Percentiles rank a stretch among this genome's conserved stretches.
These are phyloP conservation scores for Emericellopsis cladophorae DNA, from an alignment of 2,329 filamentous ascomycete genomes.

Conservation along the genomic window DNA sequence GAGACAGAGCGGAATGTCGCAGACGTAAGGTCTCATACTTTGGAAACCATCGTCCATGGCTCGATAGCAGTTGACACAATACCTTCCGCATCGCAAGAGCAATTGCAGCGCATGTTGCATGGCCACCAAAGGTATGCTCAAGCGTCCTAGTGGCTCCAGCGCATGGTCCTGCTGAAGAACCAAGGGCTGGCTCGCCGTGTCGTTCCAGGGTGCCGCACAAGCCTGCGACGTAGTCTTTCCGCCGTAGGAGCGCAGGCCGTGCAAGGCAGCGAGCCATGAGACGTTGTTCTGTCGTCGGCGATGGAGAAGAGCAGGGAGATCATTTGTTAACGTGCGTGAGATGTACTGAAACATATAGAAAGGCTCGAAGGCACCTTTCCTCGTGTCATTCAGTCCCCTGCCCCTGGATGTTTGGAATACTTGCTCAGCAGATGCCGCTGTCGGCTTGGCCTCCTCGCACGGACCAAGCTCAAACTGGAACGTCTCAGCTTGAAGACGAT, in stretches of 20 bases:
- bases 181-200: conserved; percentile 1
- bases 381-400: neutral
- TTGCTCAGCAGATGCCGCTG: neutral
- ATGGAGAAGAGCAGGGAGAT: neutral
- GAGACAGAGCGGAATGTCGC: conserved; percentile 60
- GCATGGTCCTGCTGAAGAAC: conserved; percentile 16
- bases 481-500: neutral
- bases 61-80: conserved; percentile 75
- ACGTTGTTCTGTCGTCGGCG: neutral
- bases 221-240: conserved; percentile 2
- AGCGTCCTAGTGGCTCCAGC: conserved; percentile 12
- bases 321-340: neutral
- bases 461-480: neutral
- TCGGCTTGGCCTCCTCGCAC: neutral
- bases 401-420: neutral
- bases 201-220: conserved; percentile 3
- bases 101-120: conserved; percentile 71
- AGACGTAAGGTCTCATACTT: conserved; percentile 69
- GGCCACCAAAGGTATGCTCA: conserved; percentile 41
- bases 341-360: too few relatives aligned
- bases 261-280: too few relatives aligned
- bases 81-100: conserved; percentile 70
- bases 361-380: neutral
- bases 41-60: conserved; percentile 52
- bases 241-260: too few relatives aligned